These are phyloP conservation scores for Linanthus parryae DNA, from an alignment of 148 eudicot species.

Conservation along the genomic window DNA sequence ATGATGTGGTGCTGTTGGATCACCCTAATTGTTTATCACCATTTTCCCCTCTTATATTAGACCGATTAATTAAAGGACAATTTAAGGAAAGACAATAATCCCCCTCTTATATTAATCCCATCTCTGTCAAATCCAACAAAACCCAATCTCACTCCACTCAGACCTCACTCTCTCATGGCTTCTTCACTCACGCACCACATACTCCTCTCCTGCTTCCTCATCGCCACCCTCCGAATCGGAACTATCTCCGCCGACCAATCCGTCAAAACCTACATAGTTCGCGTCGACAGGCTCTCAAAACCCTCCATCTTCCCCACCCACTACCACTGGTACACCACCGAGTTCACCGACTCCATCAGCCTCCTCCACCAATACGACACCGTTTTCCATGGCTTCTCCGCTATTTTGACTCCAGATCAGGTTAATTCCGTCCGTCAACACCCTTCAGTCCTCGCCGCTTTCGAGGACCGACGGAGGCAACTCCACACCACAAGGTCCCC, in stretches of 20 bases:
- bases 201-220: constrained; percentile 11
- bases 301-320: constrained; percentile 79
- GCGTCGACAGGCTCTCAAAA: constrained; percentile 45
- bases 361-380: constrained; percentile 81
- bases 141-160: constrained; percentile 8
- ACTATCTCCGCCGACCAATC: constrained; percentile 14
- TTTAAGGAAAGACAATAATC: background rate
- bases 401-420: constrained; percentile 39
- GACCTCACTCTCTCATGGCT: constrained; percentile 27
- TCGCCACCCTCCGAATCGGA: constrained; percentile 10
- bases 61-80: background rate
- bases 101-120: background rate
- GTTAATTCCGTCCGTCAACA: constrained; percentile 35
- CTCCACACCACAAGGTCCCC: constrained; percentile 97
- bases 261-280: constrained; percentile 54
- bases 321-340: constrained; percentile 76
- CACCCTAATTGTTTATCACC: no score
- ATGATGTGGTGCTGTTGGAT: no score
- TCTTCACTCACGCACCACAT: constrained; percentile 5
- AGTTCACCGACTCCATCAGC: constrained; percentile 30
- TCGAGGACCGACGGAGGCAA: constrained; percentile 60
- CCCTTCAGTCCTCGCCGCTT: constrained; percentile 65
- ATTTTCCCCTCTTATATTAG: no score
- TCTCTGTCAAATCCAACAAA: background rate
- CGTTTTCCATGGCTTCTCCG: constrained; percentile 93